Evolutionary conservation across 176 grass and related monocot genomes (phyloP).

Genomic region (Saccharum officinarum): DNA sequence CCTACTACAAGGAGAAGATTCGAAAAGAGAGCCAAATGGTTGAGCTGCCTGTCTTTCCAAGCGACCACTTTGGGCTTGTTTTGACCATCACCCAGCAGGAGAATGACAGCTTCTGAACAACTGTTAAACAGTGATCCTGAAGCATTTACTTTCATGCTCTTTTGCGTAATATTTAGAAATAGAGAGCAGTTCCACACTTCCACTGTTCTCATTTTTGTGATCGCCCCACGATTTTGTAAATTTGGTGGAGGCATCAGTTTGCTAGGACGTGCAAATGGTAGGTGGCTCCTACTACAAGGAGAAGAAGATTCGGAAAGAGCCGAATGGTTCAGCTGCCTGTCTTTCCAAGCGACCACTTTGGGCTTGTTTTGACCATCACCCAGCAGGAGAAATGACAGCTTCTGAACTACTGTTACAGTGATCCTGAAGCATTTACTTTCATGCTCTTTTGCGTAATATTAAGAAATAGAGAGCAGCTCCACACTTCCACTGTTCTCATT

Average conservation of each 20-base stretch:
- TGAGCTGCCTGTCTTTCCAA: slow-evolving; percentile 72
- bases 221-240: background rate
- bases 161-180: background rate
- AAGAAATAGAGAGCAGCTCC: background rate
- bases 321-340: slow-evolving; percentile 58
- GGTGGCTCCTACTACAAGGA: no score
- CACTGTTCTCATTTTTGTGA: background rate
- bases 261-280: background rate
- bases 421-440: background rate
- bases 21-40: slow-evolving; percentile 44
- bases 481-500: background rate
- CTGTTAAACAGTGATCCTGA: background rate
- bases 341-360: slow-evolving; percentile 84
- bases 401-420: background rate
- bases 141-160: background rate
- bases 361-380: slow-evolving; percentile 61
- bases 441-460: background rate
- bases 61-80: slow-evolving; percentile 85
- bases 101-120: slow-evolving; percentile 7
- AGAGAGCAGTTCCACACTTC: background rate
- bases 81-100: slow-evolving; percentile 39
- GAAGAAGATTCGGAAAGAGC: no score
- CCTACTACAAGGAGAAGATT: slow-evolving; percentile 61
- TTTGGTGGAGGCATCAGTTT: background rate
- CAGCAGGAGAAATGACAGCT: background rate